Evolutionary conservation across 257 asterid species (phyloP).

Genomic region (Asclepias syriaca): DNA sequence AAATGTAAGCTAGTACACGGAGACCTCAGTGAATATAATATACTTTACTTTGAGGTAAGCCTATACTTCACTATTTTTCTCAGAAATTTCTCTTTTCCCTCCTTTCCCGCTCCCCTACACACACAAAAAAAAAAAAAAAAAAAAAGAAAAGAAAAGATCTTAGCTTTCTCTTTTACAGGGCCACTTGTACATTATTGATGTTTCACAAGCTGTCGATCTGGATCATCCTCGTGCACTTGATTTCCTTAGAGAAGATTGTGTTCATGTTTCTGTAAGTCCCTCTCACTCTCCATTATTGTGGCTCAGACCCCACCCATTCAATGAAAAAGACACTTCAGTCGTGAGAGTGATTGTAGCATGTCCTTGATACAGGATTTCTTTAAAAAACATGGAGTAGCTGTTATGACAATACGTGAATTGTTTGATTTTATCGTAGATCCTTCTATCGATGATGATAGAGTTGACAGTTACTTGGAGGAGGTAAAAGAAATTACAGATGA

Average conservation of each 20-base stretch:
- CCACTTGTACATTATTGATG: constrained; percentile 87
- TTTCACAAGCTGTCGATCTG: constrained; percentile 94
- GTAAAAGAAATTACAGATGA: constrained; percentile 25
- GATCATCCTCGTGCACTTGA: constrained; percentile 96
- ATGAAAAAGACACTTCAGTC: neutral
- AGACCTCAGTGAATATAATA: constrained; percentile 91
- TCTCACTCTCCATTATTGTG: neutral
- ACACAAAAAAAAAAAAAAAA: no score
- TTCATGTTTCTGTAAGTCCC: constrained; percentile 73
- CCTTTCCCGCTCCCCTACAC: no score
- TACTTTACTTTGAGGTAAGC: constrained; percentile 75
- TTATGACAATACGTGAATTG: constrained; percentile 80
- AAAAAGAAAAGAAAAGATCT: no score
- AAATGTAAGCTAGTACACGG: constrained; percentile 98
- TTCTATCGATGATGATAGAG: constrained; percentile 65
- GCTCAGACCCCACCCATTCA: neutral
- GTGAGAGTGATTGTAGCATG: neutral
- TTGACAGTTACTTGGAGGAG: constrained; percentile 87
- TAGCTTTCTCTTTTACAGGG: constrained; percentile 40
- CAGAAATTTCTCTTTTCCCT: neutral
- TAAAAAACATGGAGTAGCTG: constrained; percentile 82
- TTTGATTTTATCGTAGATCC: constrained; percentile 92
- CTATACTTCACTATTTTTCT: neutral
- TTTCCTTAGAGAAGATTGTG: constrained; percentile 84
- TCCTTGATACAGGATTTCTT: constrained; percentile 66